Base-by-base conservation (phyloP, 1,284 basidiomycete species). In the Moesziomyces sp. region DNA sequence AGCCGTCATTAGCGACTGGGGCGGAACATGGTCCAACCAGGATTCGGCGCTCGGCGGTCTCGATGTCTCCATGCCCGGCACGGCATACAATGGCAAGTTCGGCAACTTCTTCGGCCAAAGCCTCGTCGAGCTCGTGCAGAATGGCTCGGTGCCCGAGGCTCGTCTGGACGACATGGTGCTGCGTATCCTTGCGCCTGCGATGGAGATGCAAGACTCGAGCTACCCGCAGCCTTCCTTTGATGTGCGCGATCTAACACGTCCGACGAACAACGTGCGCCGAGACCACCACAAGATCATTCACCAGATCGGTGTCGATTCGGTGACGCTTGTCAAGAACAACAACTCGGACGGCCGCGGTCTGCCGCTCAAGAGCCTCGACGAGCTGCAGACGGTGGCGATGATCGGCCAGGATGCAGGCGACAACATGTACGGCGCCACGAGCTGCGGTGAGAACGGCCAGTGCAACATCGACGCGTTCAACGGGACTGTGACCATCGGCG, bases 131-230 rank as follows among this genome's bases (percentile, higher is more conserved):
- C 90, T 87, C 46, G 90, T 93, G 18, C 82, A 88, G 46, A 89
- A 91, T 67, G 90, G 90, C 19, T 89, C 88, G 0, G 90, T 93
- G 49, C 86, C 89, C 0, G 86, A 88, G 68, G 75, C 86, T 0
- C 88, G 92, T 26, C 52, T 58, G 55, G 45, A 68, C 38, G 88
- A 91, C 65, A 81, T 81, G 74, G 77, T 80, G 19, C 58, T 70
- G 5, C 78, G 84, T 9, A 60, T 81, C 38, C 68, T 85, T 6
- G 74, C 79, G 1, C 72, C 80, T 2, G 81, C 71, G 33, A 78
- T 78, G 43, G 67, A 74, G 50, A 43, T 74, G n/a, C 71, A 73
- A 21, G 61, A 65, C 50, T 46, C 70, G 5, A 28, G 56, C 14
- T 76, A 71, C 40, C 65, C 75, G 3, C 21, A 58, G 24, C 62